phyloP scores from a whole-genome alignment of 306 rosid species.

The Vigna angularis region DNA sequence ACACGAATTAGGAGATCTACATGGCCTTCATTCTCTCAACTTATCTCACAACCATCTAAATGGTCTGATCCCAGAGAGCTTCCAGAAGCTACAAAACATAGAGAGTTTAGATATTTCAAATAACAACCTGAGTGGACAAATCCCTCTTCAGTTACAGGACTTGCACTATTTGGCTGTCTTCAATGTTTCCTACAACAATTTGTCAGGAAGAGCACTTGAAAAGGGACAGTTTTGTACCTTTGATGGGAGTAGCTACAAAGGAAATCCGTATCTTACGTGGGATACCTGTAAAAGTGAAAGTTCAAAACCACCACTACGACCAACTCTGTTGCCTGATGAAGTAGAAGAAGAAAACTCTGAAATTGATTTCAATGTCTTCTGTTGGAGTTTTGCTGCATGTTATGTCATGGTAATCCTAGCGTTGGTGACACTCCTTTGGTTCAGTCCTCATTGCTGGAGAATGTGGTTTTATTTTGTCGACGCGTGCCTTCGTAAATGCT shows the following conservation, averaged over 20 bases:
- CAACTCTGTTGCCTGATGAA: background rate
- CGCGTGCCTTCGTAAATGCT: background rate
- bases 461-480: conserved; percentile 21
- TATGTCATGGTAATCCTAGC: background rate
- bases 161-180: background rate
- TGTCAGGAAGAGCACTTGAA: conserved; percentile 3
- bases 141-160: conserved; percentile 23
- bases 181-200: conserved; percentile 42
- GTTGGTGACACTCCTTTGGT: conserved; percentile 13
- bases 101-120: conserved; percentile 46
- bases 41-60: conserved; percentile 37
- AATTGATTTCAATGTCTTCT: conserved; percentile 30
- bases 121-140: conserved; percentile 37
- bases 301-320: background rate
- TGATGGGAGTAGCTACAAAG: conserved; percentile 18
- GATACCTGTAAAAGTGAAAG: background rate
- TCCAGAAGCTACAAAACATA: background rate
- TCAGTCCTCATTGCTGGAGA: conserved; percentile 26
- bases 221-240: conserved; percentile 25
- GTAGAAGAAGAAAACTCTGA: background rate
- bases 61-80: conserved; percentile 28
- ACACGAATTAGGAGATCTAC: background rate
- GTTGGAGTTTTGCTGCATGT: conserved; percentile 18
- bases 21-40: conserved; percentile 3
- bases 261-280: conserved; percentile 34